These are phyloP conservation scores for Didymella lethalis DNA, from an alignment of 2,329 filamentous ascomycete genomes.

Conservation along the genomic window DNA sequence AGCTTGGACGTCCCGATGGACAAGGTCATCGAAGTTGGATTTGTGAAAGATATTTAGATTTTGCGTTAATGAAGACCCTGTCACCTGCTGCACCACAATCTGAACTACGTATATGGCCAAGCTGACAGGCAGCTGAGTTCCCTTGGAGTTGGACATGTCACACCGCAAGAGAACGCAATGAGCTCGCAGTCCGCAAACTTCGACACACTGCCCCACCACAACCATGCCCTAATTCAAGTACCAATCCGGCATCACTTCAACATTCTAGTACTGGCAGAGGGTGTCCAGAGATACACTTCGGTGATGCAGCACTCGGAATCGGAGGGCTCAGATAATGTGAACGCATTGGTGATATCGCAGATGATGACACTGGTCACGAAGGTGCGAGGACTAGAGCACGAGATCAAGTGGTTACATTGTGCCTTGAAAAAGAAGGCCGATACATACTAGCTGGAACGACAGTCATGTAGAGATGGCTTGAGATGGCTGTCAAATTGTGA, in stretches of 20 bases:
- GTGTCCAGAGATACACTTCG: not conserved
- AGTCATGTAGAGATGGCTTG: no score
- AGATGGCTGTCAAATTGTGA: no score
- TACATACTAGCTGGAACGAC: not conserved
- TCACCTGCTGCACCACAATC: not conserved
- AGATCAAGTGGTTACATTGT: not conserved
- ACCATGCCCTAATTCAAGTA: not conserved
- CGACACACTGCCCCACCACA: not conserved
- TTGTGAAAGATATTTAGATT: slow-evolving; percentile 69
- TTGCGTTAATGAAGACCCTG: not conserved
- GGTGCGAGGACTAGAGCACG: not conserved
- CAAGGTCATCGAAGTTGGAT: slow-evolving; percentile 71
- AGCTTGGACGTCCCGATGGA: slow-evolving; percentile 67
- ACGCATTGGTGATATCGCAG: not conserved
- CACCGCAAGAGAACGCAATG: not conserved
- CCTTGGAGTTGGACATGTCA: no score
- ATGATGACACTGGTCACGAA: not conserved
- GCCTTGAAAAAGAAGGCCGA: not conserved
- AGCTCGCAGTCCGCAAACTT: not conserved
- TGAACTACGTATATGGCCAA: no score
- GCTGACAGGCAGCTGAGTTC: no score
- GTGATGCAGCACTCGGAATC: not conserved
- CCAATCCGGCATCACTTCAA: not conserved
- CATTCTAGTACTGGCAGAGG: not conserved
- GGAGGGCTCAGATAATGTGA: not conserved